phyloP scores from a whole-genome alignment of 169 alveolate species.

The Plasmodium cynomolgi region DNA sequence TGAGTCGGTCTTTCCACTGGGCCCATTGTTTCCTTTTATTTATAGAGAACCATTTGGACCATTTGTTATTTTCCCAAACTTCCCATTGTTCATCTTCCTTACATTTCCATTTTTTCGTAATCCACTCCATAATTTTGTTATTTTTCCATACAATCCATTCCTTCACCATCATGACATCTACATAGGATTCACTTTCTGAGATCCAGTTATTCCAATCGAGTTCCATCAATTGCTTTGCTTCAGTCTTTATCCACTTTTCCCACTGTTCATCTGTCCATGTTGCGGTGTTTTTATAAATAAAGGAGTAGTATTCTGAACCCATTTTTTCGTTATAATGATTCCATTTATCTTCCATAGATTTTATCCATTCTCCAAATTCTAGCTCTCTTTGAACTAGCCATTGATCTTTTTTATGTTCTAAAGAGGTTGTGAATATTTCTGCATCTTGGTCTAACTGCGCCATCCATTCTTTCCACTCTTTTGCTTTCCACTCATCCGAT shows the following conservation, averaged over 20 bases:
- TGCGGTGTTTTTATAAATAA: not conserved
- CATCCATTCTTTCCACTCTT: not conserved
- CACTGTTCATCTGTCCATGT: not conserved
- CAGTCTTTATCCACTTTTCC: conserved; percentile 6
- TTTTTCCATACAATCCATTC: not conserved
- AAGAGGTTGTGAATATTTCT: not conserved
- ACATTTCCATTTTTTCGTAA: not conserved
- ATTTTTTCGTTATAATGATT: not conserved
- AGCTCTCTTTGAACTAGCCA: not conserved
- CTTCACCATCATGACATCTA: not conserved
- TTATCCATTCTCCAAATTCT: not conserved
- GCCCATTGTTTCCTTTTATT: not conserved
- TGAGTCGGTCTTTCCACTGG: not conserved
- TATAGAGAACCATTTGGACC: not conserved
- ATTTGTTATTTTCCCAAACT: not conserved
- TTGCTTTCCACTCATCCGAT: not conserved
- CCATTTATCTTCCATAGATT: not conserved
- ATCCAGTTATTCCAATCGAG: not conserved
- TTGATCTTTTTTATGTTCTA: not conserved
- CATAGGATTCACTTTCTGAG: not conserved
- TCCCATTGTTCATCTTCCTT: not conserved
- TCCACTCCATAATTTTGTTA: conserved; percentile 2
- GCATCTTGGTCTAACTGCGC: not conserved
- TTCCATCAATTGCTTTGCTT: conserved; percentile 7
- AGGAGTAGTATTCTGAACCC: not conserved